These are phyloP conservation scores for Vitis vinifera DNA, from an alignment of 164 flowering plant genomes.

Conservation along the genomic window ASM3070453v1 NC_081823.1:3365501-3366000, in stretches of 20 bases:
- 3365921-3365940: conserved; percentile 53
- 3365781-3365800: conserved; percentile 31
- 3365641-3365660: conserved; percentile 15
- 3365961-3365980: conserved; percentile 29
- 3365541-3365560: conserved; percentile 38
- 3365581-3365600: conserved; percentile 47
- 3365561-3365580: conserved; percentile 46
- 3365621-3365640: conserved; percentile 30
- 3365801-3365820: conserved; percentile 72
- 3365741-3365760: conserved; percentile 41
- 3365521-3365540: conserved; percentile 45
- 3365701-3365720: conserved; percentile 27
- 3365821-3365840: conserved; percentile 82
- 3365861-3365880: conserved; percentile 28
- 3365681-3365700: conserved; percentile 28
- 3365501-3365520: conserved; percentile 45
- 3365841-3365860: conserved; percentile 18
- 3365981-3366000: conserved; percentile 85
- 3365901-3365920: conserved; percentile 41
- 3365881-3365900: conserved; percentile 27
- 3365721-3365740: conserved; percentile 30
- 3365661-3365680: conserved; percentile 23
- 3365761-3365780: conserved; percentile 77
- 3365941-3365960: conserved; percentile 36
- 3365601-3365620: conserved; percentile 37